Evolutionary conservation across 306 rosid genomes (phyloP).

Genomic region (Prunus armeniaca): DNA sequence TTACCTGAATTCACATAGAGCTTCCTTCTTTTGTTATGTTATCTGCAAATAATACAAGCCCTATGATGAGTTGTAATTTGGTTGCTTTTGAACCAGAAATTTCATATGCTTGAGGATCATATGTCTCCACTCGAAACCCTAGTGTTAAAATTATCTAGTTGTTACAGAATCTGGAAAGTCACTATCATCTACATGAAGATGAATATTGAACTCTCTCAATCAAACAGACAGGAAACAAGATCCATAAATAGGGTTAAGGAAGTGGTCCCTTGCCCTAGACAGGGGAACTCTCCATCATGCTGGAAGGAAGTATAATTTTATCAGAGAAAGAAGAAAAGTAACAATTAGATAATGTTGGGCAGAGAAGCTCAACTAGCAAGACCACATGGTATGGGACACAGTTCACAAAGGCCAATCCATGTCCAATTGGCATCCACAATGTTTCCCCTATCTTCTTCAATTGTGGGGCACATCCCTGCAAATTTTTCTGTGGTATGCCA

Average conservation of each 20-base stretch:
- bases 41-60: conserved; percentile 19
- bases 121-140: background rate
- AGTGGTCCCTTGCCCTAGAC: conserved; percentile 42
- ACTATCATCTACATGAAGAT: background rate
- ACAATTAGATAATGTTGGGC: conserved; percentile 27
- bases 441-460: conserved; percentile 22
- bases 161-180: background rate
- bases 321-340: background rate
- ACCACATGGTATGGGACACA: conserved; percentile 45
- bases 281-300: conserved; percentile 31
- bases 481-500: conserved; percentile 8
- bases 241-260: conserved; percentile 6
- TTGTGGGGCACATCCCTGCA: conserved; percentile 19
- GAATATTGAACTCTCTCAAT: background rate
- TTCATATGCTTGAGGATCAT: background rate
- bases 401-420: conserved; percentile 24
- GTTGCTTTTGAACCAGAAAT: conserved; percentile 1
- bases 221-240: background rate
- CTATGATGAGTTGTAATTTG: conserved; percentile 27
- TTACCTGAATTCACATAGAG: conserved; percentile 28
- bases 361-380: conserved; percentile 33
- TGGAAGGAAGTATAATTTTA: conserved; percentile 28
- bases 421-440: conserved; percentile 30
- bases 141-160: background rate
- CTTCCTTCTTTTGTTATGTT: background rate